Percentiles rank a stretch among this genome's conserved stretches.
Conservation (phyloP, 2,329 filamentous ascomycete species). For the Macrophomina pseudophaseolina region DNA sequence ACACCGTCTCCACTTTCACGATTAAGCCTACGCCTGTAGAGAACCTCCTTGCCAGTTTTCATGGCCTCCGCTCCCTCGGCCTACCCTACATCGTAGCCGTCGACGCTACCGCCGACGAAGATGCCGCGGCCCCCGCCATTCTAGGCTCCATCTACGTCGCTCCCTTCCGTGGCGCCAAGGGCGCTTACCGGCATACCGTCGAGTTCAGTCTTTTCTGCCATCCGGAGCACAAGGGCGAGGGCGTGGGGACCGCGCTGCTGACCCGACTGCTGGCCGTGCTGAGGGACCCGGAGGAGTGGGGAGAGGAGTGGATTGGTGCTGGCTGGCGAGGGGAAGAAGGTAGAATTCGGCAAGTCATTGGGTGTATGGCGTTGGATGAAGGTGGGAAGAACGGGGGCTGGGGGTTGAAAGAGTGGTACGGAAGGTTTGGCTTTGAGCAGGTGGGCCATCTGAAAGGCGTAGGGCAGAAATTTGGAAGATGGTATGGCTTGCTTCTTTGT, state of each 20-base stretch:
- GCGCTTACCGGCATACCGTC: constrained; percentile 47
- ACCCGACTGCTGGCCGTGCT: constrained; percentile 37
- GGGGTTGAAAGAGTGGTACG: constrained; percentile 45
- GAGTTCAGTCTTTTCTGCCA: constrained; percentile 49
- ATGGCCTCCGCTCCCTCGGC: constrained; percentile 33
- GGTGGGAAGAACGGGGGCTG: constrained; percentile 39
- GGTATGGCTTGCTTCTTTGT: constrained; percentile 32
- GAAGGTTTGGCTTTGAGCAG: constrained; percentile 46
- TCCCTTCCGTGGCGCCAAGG: constrained; percentile 42
- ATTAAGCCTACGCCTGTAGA: constrained; percentile 36
- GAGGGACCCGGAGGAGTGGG: constrained; percentile 29
- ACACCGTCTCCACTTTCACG: constrained; percentile 45
- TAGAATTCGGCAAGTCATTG: constrained; percentile 42
- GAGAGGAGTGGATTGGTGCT: constrained; percentile 27
- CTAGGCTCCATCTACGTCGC: constrained; percentile 45
- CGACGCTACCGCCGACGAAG: constrained; percentile 33
- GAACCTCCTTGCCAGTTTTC: constrained; percentile 38
- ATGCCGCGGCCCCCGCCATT: constrained; percentile 30
- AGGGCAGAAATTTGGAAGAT: constrained; percentile 45
- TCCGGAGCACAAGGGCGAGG: constrained; percentile 38
- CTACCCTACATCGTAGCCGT: constrained; percentile 48
- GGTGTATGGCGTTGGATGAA: constrained; percentile 47
- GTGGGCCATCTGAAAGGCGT: constrained; percentile 45
- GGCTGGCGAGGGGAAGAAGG: constrained; percentile 27
- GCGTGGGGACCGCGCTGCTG: constrained; percentile 43